These are phyloP conservation scores for Boletus barrowsii DNA, from an alignment of 768 basidiomycete species.

Conservation along the genomic window DNA sequence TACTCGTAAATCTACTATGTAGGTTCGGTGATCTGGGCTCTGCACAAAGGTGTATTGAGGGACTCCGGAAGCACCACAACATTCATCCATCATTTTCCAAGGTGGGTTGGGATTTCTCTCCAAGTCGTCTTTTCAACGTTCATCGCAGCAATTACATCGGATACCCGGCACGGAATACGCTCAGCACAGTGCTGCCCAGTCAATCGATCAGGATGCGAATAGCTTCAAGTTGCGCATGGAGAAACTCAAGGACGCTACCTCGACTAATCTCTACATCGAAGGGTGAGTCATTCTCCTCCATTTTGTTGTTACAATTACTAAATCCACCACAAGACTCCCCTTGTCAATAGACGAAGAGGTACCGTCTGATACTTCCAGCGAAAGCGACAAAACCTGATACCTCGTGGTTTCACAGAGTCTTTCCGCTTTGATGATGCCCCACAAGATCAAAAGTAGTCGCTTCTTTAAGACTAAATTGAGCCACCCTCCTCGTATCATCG, in stretches of 20 bases:
- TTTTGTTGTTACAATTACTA: background rate
- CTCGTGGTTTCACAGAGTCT: conserved; percentile 45
- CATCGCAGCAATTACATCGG: conserved; percentile 63
- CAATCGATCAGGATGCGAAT: conserved; percentile 31
- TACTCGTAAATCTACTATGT: background rate
- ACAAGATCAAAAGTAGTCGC: conserved; percentile 69
- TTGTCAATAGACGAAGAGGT: conserved; percentile 67
- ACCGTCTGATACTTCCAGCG: background rate
- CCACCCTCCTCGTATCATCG: conserved; percentile 74
- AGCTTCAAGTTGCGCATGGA: conserved; percentile 82
- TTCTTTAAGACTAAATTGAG: conserved; percentile 80
- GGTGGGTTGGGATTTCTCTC: conserved; percentile 36
- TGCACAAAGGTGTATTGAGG: conserved; percentile 72
- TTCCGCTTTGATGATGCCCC: conserved; percentile 60
- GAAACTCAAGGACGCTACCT: conserved; percentile 57
- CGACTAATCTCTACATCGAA: conserved; percentile 82
- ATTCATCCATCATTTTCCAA: conserved; percentile 87
- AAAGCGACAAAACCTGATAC: background rate
- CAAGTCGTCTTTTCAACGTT: background rate
- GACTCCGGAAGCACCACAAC: conserved; percentile 68
- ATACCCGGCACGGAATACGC: conserved; percentile 75
- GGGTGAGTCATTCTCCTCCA: conserved; percentile 39
- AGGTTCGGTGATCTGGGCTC: conserved; percentile 68
- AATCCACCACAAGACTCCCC: conserved; percentile 47
- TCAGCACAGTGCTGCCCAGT: conserved; percentile 26